Base-by-base conservation (phyloP, 345 rosid genomes). In the Mallotus nudiflorus region DNA sequence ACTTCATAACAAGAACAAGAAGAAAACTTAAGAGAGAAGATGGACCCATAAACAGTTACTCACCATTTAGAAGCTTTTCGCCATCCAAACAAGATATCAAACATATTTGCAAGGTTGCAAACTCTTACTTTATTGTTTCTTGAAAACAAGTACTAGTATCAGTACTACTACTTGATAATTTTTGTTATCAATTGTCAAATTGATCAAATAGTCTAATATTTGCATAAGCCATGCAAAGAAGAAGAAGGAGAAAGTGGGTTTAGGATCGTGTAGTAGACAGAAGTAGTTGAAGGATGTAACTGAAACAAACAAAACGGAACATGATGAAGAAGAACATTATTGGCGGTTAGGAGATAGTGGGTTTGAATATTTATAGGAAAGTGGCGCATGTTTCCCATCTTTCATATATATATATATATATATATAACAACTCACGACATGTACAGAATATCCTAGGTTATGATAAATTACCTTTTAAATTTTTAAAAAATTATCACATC, bases 21-120 rank as follows among this genome's bases (percentile, higher is more conserved):
- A 22, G 1, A 35, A 68, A 45, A 35, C 16, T 8, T 3, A 29
- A 48, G 52, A 16, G 46, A n/a, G n/a, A n/a, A n/a, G n/a, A n/a
- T n/a, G n/a, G n/a, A 40, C 45, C 27, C 29, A 31, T 22, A 1
- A 22, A 31, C 22, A 14, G 13, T 5, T 0, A 40, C 18, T 40
- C 69, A 90, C 96, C 96, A 91, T 72, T 82, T 90, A 5, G 96
- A 87, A 86, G 96, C 96, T 69, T 83, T 89, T 48, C 87, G 53
- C 98, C 98, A 90, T 28, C 85, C 83, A 57, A 91, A 87, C 50
- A 87, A 77, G 82, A 83, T 39, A 69, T 78, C 89, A 80, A 89
- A 88, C 97, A 91, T 91, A 72, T 66, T 75, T 39, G 27, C 48
- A 70, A 65, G 39, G 18, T 74, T 53, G 19, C 37, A 44, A n/a